Percentiles rank a stretch among this genome's conserved stretches.
phyloP scores from a whole-genome alignment of 1,139 yeast species.

The Kluyveromyces sp. region DNA sequence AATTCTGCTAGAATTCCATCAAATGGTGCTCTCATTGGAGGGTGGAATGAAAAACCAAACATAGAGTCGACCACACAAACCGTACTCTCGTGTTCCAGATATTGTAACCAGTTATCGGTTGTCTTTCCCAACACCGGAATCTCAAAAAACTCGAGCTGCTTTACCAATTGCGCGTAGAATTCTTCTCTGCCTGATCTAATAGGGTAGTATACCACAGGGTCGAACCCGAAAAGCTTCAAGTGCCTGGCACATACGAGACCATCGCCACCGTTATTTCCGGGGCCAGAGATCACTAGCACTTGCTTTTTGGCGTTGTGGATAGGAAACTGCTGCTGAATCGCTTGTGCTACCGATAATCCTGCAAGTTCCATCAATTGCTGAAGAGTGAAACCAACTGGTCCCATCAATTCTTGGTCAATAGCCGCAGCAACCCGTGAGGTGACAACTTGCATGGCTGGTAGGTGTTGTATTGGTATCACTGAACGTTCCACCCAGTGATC shows the following conservation, averaged over 20 bases:
- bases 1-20: conserved; percentile 48
- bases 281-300: conserved; percentile 76
- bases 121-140: conserved; percentile 22
- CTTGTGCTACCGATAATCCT: conserved; percentile 89
- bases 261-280: conserved; percentile 96
- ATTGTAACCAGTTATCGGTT: conserved; percentile 24
- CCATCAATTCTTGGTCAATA: conserved; percentile 83
- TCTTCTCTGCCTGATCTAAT: conserved; percentile 41
- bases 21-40: conserved; percentile 82
- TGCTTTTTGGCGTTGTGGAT: conserved; percentile 8
- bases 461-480: background rate
- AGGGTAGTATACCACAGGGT: conserved; percentile 66
- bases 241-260: conserved; percentile 96
- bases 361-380: conserved; percentile 97
- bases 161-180: conserved; percentile 36
- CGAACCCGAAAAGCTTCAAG: conserved; percentile 68
- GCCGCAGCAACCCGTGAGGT: conserved; percentile 68
- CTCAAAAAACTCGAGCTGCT: conserved; percentile 31
- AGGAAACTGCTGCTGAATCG: conserved; percentile 35
- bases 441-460: conserved; percentile 28
- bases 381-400: conserved; percentile 70
- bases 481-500: too few relatives aligned
- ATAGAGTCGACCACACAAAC: conserved; percentile 63
- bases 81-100: conserved; percentile 22
- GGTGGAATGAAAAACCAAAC: conserved; percentile 89